phyloP scores from a whole-genome alignment of 108 stramenopile species.

The Discostella pseudostelligera region DNA sequence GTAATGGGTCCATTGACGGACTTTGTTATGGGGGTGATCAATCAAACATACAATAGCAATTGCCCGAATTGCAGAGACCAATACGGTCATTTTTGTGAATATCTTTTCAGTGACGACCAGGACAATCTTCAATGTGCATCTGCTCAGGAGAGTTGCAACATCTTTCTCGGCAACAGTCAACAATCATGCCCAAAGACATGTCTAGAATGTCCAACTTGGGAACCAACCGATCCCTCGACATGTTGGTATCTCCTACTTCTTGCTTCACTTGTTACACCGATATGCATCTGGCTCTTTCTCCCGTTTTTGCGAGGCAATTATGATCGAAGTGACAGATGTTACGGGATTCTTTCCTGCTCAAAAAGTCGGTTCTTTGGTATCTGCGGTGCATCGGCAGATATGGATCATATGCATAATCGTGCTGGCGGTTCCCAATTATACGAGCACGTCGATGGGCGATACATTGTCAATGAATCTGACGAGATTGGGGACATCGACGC shows the following conservation, averaged over 20 bases:
- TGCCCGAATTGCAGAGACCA: constrained; percentile 39
- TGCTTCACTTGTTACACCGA: constrained; percentile 25
- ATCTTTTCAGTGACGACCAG: neutral
- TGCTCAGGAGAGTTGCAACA: constrained; percentile 21
- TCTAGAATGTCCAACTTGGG: constrained; percentile 44
- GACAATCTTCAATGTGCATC: constrained; percentile 16
- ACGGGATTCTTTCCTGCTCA: constrained; percentile 10
- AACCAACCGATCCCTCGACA: constrained; percentile 33
- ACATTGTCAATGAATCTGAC: constrained; percentile 39
- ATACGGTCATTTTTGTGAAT: constrained; percentile 44
- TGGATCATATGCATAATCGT: neutral
- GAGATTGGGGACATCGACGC: constrained; percentile 38
- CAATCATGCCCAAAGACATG: constrained; percentile 42
- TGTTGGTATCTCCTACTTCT: constrained; percentile 43
- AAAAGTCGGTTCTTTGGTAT: constrained; percentile 16
- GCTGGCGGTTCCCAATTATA: neutral
- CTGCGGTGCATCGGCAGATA: constrained; percentile 9
- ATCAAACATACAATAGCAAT: constrained; percentile 38
- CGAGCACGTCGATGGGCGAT: neutral
- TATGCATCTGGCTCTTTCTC: constrained; percentile 24
- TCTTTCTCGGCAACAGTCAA: constrained; percentile 11
- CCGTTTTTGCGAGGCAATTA: constrained; percentile 33
- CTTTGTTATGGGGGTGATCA: constrained; percentile 29
- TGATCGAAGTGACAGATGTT: constrained; percentile 4
- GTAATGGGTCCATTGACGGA: constrained; percentile 37